Conservation (phyloP, 805 yeast genomes). For the Kuraishia piskuri region DNA sequence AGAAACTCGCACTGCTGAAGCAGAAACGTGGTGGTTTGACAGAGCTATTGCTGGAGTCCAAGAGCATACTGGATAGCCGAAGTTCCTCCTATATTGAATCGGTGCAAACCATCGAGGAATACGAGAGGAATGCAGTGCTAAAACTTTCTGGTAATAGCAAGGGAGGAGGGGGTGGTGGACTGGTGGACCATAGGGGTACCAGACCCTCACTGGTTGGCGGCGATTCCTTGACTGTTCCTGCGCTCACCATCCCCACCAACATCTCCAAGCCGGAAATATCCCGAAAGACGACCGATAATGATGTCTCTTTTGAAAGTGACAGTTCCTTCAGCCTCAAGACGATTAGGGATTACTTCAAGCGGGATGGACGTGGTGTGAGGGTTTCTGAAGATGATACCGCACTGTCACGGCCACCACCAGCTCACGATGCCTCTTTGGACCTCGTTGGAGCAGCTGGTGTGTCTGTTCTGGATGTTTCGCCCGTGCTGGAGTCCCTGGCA, state of each 20-base stretch:
- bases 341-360: conserved; percentile 10
- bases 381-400: too few relatives aligned
- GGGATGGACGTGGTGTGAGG: too few relatives aligned
- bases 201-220: background rate
- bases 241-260: background rate
- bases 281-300: background rate
- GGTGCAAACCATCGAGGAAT: conserved; percentile 14
- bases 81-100: conserved; percentile 34
- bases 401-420: too few relatives aligned
- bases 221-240: background rate
- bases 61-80: conserved; percentile 41
- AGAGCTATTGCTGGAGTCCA: conserved; percentile 33
- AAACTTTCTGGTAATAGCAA: conserved; percentile 2
- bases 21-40: conserved; percentile 24
- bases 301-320: background rate
- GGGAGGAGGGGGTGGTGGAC: background rate
- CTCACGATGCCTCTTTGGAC: background rate
- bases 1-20: conserved; percentile 22
- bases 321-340: background rate
- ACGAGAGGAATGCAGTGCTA: conserved; percentile 5
- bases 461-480: conserved; percentile 8
- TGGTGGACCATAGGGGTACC: background rate
- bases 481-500: conserved; percentile 14
- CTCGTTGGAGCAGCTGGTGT: background rate
- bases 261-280: background rate